phyloP scores from a whole-genome alignment of 2,329 filamentous ascomycete species.

The Exophiala sp. region DNA sequence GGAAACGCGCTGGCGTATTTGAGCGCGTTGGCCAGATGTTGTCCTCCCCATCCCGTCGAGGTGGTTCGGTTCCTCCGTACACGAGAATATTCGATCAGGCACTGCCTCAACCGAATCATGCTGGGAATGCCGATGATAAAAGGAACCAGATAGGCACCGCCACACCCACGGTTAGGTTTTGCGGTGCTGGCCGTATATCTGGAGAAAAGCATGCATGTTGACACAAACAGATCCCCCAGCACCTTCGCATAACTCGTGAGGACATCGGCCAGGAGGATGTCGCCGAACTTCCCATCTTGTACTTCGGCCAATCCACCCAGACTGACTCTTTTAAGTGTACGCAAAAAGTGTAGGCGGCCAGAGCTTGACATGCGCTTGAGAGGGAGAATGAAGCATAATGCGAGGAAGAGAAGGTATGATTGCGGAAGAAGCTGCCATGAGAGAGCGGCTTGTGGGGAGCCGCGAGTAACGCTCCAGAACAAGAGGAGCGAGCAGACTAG shows the following conservation, averaged over 20 bases:
- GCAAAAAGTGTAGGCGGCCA: constrained; percentile 69
- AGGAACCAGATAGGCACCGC: constrained; percentile 72
- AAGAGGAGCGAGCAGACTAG: constrained; percentile 65
- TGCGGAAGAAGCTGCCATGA: constrained; percentile 82
- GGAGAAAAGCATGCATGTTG: constrained; percentile 83
- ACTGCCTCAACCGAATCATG: constrained; percentile 83
- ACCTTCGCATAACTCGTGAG: constrained; percentile 93
- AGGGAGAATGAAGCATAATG: constrained; percentile 66
- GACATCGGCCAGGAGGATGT: constrained; percentile 88
- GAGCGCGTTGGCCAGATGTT: constrained; percentile 85
- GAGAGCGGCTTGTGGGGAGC: constrained; percentile 62
- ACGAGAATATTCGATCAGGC: constrained; percentile 77
- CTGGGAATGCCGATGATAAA: constrained; percentile 78
- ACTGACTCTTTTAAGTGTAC: constrained; percentile 68
- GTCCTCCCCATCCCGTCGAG: constrained; percentile 64
- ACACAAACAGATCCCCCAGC: constrained; percentile 80
- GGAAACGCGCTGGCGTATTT: constrained; percentile 96
- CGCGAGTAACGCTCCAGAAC: constrained; percentile 78
- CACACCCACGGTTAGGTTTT: constrained; percentile 73
- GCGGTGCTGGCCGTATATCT: constrained; percentile 66
- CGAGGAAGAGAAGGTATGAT: constrained; percentile 67
- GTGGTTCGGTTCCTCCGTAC: constrained; percentile 51
- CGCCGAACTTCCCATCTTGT: constrained; percentile 87
- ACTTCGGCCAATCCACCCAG: constrained; percentile 81
- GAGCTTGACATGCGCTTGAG: constrained; percentile 61